Conservation (phyloP, 257 asterid species). For the Primulina huaijiensis region DNA sequence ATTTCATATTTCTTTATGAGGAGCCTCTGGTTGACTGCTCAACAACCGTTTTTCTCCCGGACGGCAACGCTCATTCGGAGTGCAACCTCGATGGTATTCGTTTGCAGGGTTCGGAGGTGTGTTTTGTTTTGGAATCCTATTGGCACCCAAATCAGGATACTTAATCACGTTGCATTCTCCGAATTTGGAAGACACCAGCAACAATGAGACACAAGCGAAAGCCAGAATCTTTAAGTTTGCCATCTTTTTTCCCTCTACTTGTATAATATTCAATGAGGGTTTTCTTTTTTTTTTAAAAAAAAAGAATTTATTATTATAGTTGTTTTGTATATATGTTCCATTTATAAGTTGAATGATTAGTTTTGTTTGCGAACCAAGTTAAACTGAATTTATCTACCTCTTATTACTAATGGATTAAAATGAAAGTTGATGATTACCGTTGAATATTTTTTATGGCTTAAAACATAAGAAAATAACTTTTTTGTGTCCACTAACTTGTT, state of each 20-base stretch:
- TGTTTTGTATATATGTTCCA: neutral
- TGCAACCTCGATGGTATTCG: neutral
- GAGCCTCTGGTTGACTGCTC: neutral
- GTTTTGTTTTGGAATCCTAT: neutral
- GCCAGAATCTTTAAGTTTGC: neutral
- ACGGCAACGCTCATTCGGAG: neutral
- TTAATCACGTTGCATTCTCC: neutral
- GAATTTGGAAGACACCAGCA: neutral
- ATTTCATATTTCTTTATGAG: too few species aligned
- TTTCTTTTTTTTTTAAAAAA: too few species aligned
- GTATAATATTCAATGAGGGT: neutral
- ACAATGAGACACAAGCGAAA: neutral
- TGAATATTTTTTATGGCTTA: too few species aligned
- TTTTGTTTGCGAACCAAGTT: neutral
- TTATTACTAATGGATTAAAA: neutral
- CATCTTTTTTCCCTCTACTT: neutral
- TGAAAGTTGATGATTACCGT: too few species aligned
- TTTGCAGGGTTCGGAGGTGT: neutral
- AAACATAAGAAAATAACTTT: too few species aligned
- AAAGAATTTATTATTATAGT: too few species aligned
- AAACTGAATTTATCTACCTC: neutral
- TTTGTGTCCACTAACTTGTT: too few species aligned
- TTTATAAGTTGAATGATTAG: neutral
- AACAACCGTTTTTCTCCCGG: neutral
- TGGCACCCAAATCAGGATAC: neutral